Evolutionary conservation across 2,329 filamentous ascomycete species (phyloP).

Genomic region (Mollisiaceae sp.): DNA sequence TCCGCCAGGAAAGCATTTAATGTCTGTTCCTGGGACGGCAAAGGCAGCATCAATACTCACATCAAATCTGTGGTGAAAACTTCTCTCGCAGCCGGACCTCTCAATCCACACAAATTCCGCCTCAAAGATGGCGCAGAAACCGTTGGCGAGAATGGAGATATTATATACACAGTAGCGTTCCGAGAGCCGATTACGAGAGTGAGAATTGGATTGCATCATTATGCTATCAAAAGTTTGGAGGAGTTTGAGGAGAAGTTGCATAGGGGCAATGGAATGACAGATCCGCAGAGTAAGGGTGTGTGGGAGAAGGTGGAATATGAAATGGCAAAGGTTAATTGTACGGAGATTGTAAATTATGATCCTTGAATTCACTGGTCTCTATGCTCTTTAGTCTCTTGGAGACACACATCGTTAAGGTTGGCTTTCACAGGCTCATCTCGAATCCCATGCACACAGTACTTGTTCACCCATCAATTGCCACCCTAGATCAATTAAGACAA

Average conservation of each 20-base stretch:
- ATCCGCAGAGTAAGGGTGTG: conserved; percentile 32
- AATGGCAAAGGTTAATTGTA: conserved; percentile 32
- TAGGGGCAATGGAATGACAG: conserved; percentile 37
- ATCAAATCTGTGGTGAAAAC: conserved; percentile 44
- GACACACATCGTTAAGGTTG: no score
- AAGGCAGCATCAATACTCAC: conserved; percentile 38
- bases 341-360: conserved; percentile 37
- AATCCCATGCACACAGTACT: no score
- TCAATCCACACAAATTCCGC: conserved; percentile 38
- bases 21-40: conserved; percentile 39
- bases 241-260: conserved; percentile 40
- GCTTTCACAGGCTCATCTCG: no score
- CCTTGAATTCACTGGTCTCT: no score
- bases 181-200: conserved; percentile 40
- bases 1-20: conserved; percentile 41
- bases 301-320: conserved; percentile 38
- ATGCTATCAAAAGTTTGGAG: conserved; percentile 42
- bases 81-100: conserved; percentile 28
- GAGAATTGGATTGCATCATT: conserved; percentile 43
- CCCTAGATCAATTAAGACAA: not conserved
- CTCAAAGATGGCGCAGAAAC: conserved; percentile 29
- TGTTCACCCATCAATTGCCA: no score
- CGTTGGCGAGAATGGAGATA: conserved; percentile 40
- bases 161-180: conserved; percentile 31
- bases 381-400: no score